These are phyloP conservation scores for Linderina pennispora DNA, from an alignment of 192 early-diverging fungal genomes.

Conservation along the genomic window DNA sequence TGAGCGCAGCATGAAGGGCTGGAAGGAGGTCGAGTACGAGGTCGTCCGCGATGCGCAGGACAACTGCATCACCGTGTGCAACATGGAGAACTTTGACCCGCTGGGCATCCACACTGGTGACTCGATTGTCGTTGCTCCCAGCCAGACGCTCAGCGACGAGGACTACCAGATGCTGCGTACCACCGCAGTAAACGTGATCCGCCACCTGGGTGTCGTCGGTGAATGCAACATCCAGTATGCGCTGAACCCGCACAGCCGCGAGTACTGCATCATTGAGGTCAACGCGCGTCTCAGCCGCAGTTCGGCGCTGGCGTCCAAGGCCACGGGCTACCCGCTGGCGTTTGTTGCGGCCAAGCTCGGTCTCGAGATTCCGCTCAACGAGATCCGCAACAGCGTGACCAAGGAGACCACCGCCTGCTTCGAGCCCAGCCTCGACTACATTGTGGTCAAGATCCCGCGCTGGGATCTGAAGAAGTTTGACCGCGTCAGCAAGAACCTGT, in stretches of 20 bases:
- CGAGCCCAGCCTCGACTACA: constrained; percentile 94
- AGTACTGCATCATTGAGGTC: constrained; percentile 99
- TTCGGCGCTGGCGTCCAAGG: constrained; percentile 94
- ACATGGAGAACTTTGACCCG: constrained; percentile 99
- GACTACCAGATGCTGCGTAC: constrained; percentile 99
- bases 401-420: constrained; percentile 96
- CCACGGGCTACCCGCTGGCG: constrained; percentile 96
- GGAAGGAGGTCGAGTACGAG: constrained; percentile 99
- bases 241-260: constrained; percentile 87
- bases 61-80: constrained; percentile 99
- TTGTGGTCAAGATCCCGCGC: constrained; percentile 77
- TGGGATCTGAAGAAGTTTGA: constrained; percentile 98
- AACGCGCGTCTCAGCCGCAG: constrained; percentile 93
- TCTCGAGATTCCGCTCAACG: constrained; percentile 85
- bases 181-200: constrained; percentile 93
- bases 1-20: constrained; percentile 97
- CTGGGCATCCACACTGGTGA: constrained; percentile 99
- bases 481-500: constrained; percentile 82
- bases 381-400: constrained; percentile 93
- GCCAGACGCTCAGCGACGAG: constrained; percentile 93
- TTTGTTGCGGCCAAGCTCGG: constrained; percentile 98
- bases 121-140: constrained; percentile 97
- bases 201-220: constrained; percentile 96
- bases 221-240: constrained; percentile 99
- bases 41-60: constrained; percentile 91